phyloP scores from a whole-genome alignment of 495 filamentous ascomycete genomes.

The Oleoguttula mirabilis region DNA sequence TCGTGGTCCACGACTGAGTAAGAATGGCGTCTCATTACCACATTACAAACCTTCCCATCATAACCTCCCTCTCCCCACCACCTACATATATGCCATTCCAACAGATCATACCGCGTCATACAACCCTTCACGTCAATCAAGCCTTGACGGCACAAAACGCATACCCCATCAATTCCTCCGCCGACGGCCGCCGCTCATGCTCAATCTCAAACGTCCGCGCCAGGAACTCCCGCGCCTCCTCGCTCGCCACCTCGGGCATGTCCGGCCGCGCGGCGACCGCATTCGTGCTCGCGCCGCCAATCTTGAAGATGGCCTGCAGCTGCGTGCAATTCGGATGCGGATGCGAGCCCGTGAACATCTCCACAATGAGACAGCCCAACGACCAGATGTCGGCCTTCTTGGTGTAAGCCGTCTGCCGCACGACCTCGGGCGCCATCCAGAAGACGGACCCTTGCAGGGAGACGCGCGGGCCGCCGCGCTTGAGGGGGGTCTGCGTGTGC shows the following conservation, averaged over 20 bases:
- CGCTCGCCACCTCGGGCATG: constrained; percentile 75
- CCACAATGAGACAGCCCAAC: constrained; percentile 88
- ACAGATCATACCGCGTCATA: too few relatives aligned
- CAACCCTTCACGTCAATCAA: too few relatives aligned
- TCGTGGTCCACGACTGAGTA: too few relatives aligned
- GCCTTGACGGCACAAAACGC: constrained; percentile 4
- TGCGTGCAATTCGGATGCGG: constrained; percentile 96
- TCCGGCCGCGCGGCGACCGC: constrained; percentile 57
- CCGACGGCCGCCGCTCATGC: constrained; percentile 78
- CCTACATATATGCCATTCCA: too few relatives aligned
- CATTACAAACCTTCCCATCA: too few relatives aligned
- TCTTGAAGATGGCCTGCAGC: constrained; percentile 96
- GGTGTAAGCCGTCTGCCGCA: constrained; percentile 92
- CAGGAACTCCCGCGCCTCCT: constrained; percentile 77
- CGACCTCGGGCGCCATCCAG: constrained; percentile 99
- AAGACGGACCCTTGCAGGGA: constrained; percentile 96
- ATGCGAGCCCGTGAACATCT: constrained; percentile 97
- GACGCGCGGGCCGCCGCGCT: constrained; percentile 65
- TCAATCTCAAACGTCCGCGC: constrained; percentile 88
- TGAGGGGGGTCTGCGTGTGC: constrained; percentile 40
- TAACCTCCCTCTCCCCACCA: too few relatives aligned
- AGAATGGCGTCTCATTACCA: too few relatives aligned
- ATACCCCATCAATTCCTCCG: constrained; percentile 63
- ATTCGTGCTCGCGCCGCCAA: constrained; percentile 40
- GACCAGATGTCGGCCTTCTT: constrained; percentile 99